Evolutionary conservation across 495 filamentous ascomycete genomes (phyloP), one percentile per base, ranked within the genome.

Genomic region (Hypoxylon crocopeplum): DNA sequence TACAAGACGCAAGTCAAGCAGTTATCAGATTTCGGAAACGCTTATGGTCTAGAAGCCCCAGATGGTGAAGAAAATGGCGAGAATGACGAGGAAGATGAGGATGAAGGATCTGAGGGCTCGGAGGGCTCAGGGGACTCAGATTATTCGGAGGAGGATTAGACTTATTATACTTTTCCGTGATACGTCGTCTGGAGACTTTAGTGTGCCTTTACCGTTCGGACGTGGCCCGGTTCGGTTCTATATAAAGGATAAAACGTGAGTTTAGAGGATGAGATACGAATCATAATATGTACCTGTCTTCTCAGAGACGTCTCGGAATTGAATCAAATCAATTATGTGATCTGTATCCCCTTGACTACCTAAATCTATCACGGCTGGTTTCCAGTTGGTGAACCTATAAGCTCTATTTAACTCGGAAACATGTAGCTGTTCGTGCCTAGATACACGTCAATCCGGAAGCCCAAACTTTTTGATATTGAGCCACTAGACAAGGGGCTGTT

Each of bases 21-120:
- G n/a, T 77, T 98, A 38, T 84, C 86, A 48, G 82, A 86, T 49
- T 98, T 96, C 70, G 85, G 95, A 69, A 91, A 97, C 64, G 91
- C 92, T 70, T 98, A 98, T 72, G 94, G 93, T 4, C 72, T 97
- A 21, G 83, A 89, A 72, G 79, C 73, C 7, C 86, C 81, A n/a
- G 85, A 84, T 2, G 87, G 83, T 1, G 86, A 88, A 13, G 86
- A 82, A 0, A 83, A 88, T 3, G 85, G 86, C 0, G 48, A 82
- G 0, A 79, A 84, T 0, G 82, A 81, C 1, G 77, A 29, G 11
- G 52, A 84, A 2, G 79, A 78, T 5, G 75, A 70, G 5, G 79
- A 77, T 7, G 75, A 73, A 1, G 76, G 62, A 21, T 53, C 63
- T 46, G 41, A 68, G 39, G 53, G 77, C 16, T 75, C 75, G 42